Conservation (phyloP, 805 yeast genomes). For the Yarrowia alimentaria region DNA sequence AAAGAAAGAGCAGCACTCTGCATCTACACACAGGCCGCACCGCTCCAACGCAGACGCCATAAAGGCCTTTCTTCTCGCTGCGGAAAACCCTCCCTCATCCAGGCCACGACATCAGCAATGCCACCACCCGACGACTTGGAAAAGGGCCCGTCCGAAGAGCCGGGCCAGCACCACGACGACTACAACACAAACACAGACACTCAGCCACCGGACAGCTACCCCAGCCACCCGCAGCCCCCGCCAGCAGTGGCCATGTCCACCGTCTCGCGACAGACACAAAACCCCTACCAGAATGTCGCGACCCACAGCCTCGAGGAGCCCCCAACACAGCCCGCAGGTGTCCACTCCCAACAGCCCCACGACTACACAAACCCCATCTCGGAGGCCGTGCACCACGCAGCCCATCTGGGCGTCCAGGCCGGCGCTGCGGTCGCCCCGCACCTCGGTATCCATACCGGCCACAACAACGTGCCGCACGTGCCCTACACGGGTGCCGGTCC, state of each 20-base stretch:
- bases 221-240: slow-evolving; percentile 25
- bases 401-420: too few relatives aligned
- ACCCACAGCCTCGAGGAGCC: not conserved
- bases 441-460: too few relatives aligned
- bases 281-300: slow-evolving; percentile 14
- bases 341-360: too few relatives aligned
- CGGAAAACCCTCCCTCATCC: not conserved
- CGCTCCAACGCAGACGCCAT: too few relatives aligned
- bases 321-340: too few relatives aligned
- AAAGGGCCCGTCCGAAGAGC: slow-evolving; percentile 6
- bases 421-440: too few relatives aligned
- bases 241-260: slow-evolving; percentile 6
- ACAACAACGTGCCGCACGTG: not conserved
- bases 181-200: slow-evolving; percentile 4
- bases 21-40: too few relatives aligned
- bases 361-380: too few relatives aligned
- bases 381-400: too few relatives aligned
- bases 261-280: slow-evolving; percentile 13
- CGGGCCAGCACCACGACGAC: not conserved
- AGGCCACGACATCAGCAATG: not conserved
- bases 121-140: slow-evolving; percentile 21
- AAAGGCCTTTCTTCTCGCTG: not conserved
- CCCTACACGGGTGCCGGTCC: slow-evolving; percentile 2
- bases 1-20: too few relatives aligned
- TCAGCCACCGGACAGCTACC: not conserved